phyloP scores from a whole-genome alignment of 2,329 filamentous ascomycete genomes.

The Mycocentrospora acerina region DNA sequence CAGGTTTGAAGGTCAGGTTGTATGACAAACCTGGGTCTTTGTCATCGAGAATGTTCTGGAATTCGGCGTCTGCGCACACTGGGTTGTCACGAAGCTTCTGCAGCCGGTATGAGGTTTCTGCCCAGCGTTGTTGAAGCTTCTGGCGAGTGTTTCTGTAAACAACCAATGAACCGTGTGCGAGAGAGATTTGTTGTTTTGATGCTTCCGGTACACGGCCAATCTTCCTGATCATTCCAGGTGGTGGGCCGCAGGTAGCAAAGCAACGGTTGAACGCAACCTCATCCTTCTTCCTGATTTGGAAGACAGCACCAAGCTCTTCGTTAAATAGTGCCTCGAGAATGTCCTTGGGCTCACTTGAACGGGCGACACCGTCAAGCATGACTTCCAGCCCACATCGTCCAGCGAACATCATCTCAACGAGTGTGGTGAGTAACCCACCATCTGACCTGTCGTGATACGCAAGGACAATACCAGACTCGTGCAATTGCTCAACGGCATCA shows the following conservation, averaged over 20 bases:
- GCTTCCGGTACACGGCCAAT: constrained; percentile 74
- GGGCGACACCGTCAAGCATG: constrained; percentile 71
- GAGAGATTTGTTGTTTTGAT: constrained; percentile 72
- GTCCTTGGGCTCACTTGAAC: constrained; percentile 62
- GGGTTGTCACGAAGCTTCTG: constrained; percentile 89
- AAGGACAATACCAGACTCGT: constrained; percentile 72
- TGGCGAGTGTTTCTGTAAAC: constrained; percentile 70
- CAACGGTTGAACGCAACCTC: constrained; percentile 84
- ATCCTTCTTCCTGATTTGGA: constrained; percentile 85
- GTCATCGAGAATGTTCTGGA: constrained; percentile 70
- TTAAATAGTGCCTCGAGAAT: constrained; percentile 85
- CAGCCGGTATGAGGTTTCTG: constrained; percentile 85
- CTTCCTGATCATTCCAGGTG: constrained; percentile 76
- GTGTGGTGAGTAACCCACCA: constrained; percentile 84
- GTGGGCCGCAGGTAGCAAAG: constrained; percentile 87
- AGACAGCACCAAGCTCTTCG: constrained; percentile 92
- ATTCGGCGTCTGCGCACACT: constrained; percentile 81
- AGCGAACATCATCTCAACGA: constrained; percentile 98
- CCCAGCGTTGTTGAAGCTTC: constrained; percentile 84
- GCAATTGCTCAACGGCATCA: constrained; percentile 73
- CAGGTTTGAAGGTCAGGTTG: constrained; percentile 76
- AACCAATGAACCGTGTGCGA: constrained; percentile 69
- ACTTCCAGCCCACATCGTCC: constrained; percentile 86
- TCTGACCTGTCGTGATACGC: constrained; percentile 96
- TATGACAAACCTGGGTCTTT: constrained; percentile 81